Evolutionary conservation across 2,329 filamentous ascomycete genomes (phyloP), one percentile per base, ranked within the genome.

Genomic region (Botrytis tulipae): DNA sequence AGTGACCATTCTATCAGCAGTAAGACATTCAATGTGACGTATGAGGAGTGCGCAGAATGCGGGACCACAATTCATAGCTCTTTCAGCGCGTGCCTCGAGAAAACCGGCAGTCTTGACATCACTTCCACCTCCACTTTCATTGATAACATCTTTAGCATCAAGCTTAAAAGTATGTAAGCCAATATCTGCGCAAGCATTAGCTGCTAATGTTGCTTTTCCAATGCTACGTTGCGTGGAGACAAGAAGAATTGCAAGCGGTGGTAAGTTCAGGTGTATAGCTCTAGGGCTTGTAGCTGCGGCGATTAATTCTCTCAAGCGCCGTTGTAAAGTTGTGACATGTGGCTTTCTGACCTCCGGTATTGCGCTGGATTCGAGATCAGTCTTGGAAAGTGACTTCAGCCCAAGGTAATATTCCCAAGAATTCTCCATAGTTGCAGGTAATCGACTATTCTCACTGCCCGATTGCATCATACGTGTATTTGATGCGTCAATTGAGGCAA

Each of bases 61-160:
- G 0, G 94, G 83, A 0, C 96, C 96, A 80, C 96, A 98, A 77
- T 91, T 92, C 81, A 98, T 90, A 12, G 94, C 96, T 74, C 96
- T 89, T 75, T 97, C 96, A 1, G 94, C 93, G 69, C 96, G 89
- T 6, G 93, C 93, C 80, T 96, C 92, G 25, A 99, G 84, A 77
- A 97, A 93, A 0, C 93, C 95, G 80, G 98, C 95, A 0, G 95
- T 97, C 83, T 98, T 98, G 42, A 97, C 92, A 80, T 99, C 96
- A 14, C 93, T 93, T 71, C 94, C 94, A 1, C 92, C 92, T 62
- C 92, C 92, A 22, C 94, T 93, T 81, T 98, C 95, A n/a, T 94
- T 95, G 7, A 97, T 86, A 60, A 99, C 93, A 78, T 99, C 96
- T 79, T 97, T 97, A 0, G 93, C 93, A 81, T 98, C 94, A 70